A percentile compares a stretch with the other conserved stretches of the same genome.
Conservation (phyloP, 2,329 filamentous ascomycete species). For the Alternaria viburni region DNA sequence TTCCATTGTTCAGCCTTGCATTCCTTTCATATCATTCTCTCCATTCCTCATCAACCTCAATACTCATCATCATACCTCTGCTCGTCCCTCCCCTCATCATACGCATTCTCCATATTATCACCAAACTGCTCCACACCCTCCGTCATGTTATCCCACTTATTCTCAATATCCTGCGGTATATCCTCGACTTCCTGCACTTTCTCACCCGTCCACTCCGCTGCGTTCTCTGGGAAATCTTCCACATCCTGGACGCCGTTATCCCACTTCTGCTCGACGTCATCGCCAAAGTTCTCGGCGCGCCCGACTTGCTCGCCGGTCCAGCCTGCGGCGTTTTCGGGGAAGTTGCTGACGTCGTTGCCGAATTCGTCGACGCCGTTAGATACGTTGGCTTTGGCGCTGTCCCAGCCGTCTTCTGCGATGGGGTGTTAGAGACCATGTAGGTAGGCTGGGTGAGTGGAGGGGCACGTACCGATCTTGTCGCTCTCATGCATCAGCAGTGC, state of each 20-base stretch:
- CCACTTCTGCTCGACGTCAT: slow-evolving; percentile 25
- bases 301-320: slow-evolving; percentile 34
- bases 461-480: slow-evolving; percentile 29
- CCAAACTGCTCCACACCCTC: slow-evolving; percentile 26
- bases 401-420: slow-evolving; percentile 22
- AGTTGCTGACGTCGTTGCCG: slow-evolving; percentile 26
- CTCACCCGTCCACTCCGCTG: slow-evolving; percentile 29
- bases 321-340: slow-evolving; percentile 30
- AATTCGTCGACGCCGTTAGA: slow-evolving; percentile 18
- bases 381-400: slow-evolving; percentile 23
- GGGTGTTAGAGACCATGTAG: slow-evolving; percentile 1
- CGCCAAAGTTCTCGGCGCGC: slow-evolving; percentile 29
- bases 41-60: background rate
- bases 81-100: slow-evolving; percentile 31
- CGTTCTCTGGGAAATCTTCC: slow-evolving; percentile 33
- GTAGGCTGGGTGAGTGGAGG: background rate
- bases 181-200: slow-evolving; percentile 35
- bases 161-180: slow-evolving; percentile 30
- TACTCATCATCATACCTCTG: slow-evolving; percentile 31
- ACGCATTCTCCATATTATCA: slow-evolving; percentile 30
- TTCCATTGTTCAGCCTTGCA: background rate
- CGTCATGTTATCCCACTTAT: slow-evolving; percentile 29
- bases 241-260: slow-evolving; percentile 29
- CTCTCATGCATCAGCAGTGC: slow-evolving; percentile 36
- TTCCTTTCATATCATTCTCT: background rate